Evolutionary conservation across 345 rosid species (phyloP).

Genomic region (Dovyalis caffra): DNA sequence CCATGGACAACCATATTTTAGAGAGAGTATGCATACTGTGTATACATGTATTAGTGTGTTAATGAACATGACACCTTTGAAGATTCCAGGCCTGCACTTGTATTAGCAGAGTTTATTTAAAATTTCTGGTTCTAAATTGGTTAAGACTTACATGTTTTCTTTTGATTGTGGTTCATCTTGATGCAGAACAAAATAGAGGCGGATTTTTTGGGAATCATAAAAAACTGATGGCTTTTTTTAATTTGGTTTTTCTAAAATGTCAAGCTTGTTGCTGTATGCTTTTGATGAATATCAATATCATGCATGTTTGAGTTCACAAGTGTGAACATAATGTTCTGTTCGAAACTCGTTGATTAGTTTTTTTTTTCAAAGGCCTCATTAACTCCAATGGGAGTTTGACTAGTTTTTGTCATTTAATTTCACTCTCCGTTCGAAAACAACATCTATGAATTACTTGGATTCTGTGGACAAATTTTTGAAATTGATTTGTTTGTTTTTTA

Average conservation of each 20-base stretch:
- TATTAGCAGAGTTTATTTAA: neutral
- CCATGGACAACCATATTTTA: neutral
- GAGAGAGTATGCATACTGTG: neutral
- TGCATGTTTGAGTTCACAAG: neutral
- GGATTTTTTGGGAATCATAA: neutral
- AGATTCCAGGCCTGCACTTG: neutral
- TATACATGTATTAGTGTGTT: neutral
- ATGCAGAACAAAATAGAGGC: neutral
- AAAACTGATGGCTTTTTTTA: neutral
- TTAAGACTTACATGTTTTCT: neutral
- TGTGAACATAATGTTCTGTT: neutral
- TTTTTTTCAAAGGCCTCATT: neutral
- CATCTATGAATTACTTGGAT: neutral
- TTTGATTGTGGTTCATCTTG: neutral
- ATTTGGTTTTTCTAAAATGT: neutral
- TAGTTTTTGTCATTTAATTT: neutral
- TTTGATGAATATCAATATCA: neutral
- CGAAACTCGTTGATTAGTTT: neutral
- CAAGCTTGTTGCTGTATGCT: neutral
- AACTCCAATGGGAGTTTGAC: neutral
- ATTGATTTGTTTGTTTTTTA: constrained; percentile 15
- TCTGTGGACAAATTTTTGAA: constrained; percentile 12
- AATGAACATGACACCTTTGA: neutral
- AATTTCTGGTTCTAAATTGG: neutral
- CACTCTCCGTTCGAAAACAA: neutral